These are phyloP conservation scores for Globisporangium iwayamae DNA, from an alignment of 352 stramenopile genomes.

Conservation along the genomic window DNA sequence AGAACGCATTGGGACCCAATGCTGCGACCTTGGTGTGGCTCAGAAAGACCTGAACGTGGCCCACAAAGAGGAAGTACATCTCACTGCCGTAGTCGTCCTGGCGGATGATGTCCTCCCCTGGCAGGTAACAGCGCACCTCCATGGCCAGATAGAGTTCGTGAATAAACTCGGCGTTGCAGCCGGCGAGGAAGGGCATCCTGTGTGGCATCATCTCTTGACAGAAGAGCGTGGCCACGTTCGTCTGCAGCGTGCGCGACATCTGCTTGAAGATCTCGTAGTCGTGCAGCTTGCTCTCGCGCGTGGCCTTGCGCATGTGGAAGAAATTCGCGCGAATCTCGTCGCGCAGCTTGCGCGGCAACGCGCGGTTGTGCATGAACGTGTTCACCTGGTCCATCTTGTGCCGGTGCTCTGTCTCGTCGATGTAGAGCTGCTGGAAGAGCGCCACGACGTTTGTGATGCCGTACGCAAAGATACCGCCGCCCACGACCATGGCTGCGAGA, in stretches of 20 bases:
- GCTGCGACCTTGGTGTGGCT: slow-evolving; percentile 58
- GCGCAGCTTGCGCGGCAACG: slow-evolving; percentile 55
- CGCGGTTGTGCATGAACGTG: slow-evolving; percentile 64
- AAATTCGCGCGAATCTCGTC: slow-evolving; percentile 80
- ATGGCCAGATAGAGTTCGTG: slow-evolving; percentile 77
- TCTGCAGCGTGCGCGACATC: slow-evolving; percentile 70
- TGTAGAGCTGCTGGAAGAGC: slow-evolving; percentile 74
- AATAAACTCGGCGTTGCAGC: slow-evolving; percentile 75
- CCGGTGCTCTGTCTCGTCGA: slow-evolving; percentile 57
- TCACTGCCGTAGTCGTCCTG: slow-evolving; percentile 81
- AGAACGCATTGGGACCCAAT: slow-evolving; percentile 68
- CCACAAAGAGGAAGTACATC: slow-evolving; percentile 80
- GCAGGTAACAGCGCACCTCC: slow-evolving; percentile 68
- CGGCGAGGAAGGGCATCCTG: slow-evolving; percentile 65
- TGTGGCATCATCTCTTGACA: slow-evolving; percentile 70
- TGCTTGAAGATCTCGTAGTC: slow-evolving; percentile 63
- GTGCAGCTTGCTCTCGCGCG: slow-evolving; percentile 62
- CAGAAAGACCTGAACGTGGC: slow-evolving; percentile 69
- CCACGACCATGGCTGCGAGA: slow-evolving; percentile 67
- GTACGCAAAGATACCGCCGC: slow-evolving; percentile 80
- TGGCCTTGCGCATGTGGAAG: slow-evolving; percentile 73
- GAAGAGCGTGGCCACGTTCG: slow-evolving; percentile 66
- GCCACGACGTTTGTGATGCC: slow-evolving; percentile 82
- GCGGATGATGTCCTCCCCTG: slow-evolving; percentile 72
- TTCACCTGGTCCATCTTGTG: slow-evolving; percentile 80